Conservation (phyloP, 2,329 filamentous ascomycete species). For the Scedosporium boydii region DNA sequence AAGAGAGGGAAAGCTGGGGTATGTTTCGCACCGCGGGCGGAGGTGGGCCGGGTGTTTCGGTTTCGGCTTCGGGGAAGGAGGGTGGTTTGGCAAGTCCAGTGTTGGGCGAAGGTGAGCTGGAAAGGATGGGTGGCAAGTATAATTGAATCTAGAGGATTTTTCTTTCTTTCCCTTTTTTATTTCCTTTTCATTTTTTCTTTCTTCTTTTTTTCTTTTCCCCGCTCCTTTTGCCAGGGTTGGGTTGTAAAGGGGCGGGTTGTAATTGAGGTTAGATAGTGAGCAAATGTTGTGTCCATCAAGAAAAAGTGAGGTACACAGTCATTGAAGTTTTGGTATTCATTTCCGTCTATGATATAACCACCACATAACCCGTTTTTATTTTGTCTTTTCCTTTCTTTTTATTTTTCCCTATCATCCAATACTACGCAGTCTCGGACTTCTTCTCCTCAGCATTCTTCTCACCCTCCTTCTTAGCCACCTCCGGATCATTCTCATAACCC, state of each 20-base stretch:
- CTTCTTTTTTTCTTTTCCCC: neutral
- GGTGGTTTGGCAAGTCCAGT: constrained; percentile 8
- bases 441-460: neutral
- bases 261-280: too few relatives aligned
- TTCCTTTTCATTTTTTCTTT: neutral
- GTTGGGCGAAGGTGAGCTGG: constrained; percentile 16
- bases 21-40: constrained; percentile 16
- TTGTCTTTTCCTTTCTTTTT: neutral
- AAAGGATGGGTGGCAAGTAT: constrained; percentile 19
- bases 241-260: too few relatives aligned
- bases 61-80: neutral
- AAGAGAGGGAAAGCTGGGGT: constrained; percentile 23
- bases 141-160: constrained; percentile 2
- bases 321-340: too few relatives aligned
- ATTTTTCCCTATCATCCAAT: neutral
- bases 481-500: constrained; percentile 59
- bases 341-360: too few relatives aligned
- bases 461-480: constrained; percentile 18
- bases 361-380: neutral
- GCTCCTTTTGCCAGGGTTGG: too few relatives aligned
- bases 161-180: neutral
- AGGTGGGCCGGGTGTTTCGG: constrained; percentile 6
- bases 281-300: too few relatives aligned
- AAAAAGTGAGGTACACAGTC: too few relatives aligned
- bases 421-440: neutral